A percentile compares a stretch with the other conserved stretches of the same genome.
Conservation (phyloP, 208 protist genomes). For the Phytomonas sp. region DNA sequence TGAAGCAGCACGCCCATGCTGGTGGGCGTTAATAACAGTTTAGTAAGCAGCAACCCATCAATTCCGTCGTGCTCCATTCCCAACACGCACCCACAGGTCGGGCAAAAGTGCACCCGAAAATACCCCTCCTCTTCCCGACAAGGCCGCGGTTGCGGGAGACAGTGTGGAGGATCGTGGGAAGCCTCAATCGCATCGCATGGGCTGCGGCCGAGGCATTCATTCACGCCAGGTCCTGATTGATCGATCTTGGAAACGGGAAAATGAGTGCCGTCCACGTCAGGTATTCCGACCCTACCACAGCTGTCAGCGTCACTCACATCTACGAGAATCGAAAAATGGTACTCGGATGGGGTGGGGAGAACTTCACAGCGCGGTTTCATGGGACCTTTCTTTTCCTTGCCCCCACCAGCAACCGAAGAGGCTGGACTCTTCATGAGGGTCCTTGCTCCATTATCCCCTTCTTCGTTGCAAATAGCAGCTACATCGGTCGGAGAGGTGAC, state of each 20-base stretch:
- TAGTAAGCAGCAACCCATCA: conserved; percentile 51
- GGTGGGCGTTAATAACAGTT: conserved; percentile 31
- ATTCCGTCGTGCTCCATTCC: conserved; percentile 50
- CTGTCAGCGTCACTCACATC: not conserved
- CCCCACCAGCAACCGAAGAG: not conserved
- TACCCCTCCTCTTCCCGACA: conserved; percentile 3
- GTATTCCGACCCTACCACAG: not conserved
- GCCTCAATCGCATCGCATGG: not conserved
- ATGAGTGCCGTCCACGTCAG: not conserved
- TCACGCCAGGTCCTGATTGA: not conserved
- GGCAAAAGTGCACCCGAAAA: conserved; percentile 49
- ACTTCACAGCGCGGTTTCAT: not conserved
- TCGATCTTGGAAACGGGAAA: not conserved
- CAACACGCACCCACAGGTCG: conserved; percentile 41
- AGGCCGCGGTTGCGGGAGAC: not conserved
- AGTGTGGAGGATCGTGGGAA: not conserved
- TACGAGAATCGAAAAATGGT: not conserved
- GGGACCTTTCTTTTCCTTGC: not conserved
- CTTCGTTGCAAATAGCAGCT: not conserved
- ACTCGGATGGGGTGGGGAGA: not conserved
- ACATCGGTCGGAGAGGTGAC: not conserved
- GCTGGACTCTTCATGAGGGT: not conserved
- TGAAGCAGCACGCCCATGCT: conserved; percentile 35
- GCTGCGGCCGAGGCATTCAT: not conserved
- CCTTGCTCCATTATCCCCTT: not conserved